Base-by-base conservation (phyloP, 306 rosid genomes). In the Gillenia trifoliata region DNA sequence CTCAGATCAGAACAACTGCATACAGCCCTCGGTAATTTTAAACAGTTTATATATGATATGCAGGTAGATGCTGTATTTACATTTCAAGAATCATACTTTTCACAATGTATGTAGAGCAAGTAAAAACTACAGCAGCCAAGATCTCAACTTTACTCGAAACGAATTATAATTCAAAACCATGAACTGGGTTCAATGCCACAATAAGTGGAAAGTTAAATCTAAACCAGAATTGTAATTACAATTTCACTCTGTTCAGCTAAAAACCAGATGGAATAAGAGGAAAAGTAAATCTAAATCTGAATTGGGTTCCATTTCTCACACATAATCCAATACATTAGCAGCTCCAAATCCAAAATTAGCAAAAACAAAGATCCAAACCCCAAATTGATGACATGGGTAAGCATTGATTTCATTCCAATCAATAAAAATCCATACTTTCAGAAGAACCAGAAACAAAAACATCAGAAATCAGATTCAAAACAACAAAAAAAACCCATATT, bases 301-400 rank as follows among this genome's bases (percentile, higher is more conserved):
- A 60, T 9, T 60, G 43, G 75, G 54, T 26, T 66, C 33, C 75
- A 64, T 43, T 60, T 28, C 20, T 19, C n/a, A 10, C 40, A 43
- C 11, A 19, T 19, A 5, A 11, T 30, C 40, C 16, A 26, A 47
- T 50, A 47, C 28, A 47, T 19, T 2, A 60, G 29, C 65, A 61
- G 40, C 69, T 23, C 40, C 50, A 61, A 60, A 45, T 45, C 3
- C 69, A 78, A 15, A 16, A 25, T 31, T 25, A 38, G 66, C 54
- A 25, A 43, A 8, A 57, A 36, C 38, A 57, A 25, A 8, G 38
- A 82, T 59, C 74, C 77, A 79, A 77, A 30, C 40, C 41, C 56
- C 45, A 78, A 85, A 70, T 56, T 66, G 61, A 25, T 29, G 22
- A 64, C 41, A 59, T 28, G 67, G 76, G 83, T 41, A 70, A 52